Percentiles rank a stretch among this genome's conserved stretches.
These are phyloP conservation scores for Alternaria tenuissima DNA, from an alignment of 2,329 filamentous ascomycete genomes.

Conservation along the genomic window DNA sequence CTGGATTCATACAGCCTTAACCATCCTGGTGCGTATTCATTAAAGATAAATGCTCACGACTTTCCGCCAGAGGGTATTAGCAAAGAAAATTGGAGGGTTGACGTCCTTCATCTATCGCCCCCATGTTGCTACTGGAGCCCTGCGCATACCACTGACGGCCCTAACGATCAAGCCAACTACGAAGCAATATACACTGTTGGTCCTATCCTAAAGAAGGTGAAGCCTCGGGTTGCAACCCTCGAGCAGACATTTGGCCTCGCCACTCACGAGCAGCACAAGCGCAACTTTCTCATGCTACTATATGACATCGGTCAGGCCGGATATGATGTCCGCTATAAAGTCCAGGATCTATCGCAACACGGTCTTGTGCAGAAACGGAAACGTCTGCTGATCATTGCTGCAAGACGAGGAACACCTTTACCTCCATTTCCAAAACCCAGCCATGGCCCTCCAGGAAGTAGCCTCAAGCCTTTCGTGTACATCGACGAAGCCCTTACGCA, in stretches of 20 bases:
- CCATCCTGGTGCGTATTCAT: conserved; percentile 9
- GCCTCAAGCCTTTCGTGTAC: conserved; percentile 28
- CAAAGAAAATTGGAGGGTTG: too few relatives aligned
- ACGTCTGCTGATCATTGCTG: conserved; percentile 40
- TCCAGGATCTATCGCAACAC: neutral
- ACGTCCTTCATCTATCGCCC: too few relatives aligned
- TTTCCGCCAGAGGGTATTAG: conserved; percentile 13
- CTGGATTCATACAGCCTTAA: conserved; percentile 28
- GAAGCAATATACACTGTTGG: too few relatives aligned
- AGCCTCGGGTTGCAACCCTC: too few relatives aligned
- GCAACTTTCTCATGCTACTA: too few relatives aligned
- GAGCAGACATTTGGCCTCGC: too few relatives aligned
- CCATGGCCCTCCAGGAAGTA: conserved; percentile 30
- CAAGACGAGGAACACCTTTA: conserved; percentile 32
- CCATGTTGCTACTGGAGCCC: too few relatives aligned
- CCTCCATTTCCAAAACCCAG: conserved; percentile 41
- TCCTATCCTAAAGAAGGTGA: too few relatives aligned
- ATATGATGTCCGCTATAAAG: conserved; percentile 37
- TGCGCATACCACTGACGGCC: too few relatives aligned
- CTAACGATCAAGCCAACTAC: too few relatives aligned
- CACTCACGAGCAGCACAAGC: too few relatives aligned
- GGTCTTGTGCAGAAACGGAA: neutral
- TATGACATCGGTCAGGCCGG: conserved; percentile 8
- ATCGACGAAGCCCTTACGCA: conserved; percentile 32
- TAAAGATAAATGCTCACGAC: conserved; percentile 24